Conservation (phyloP, 495 filamentous ascomycete species). For the Pseudomonodictys pantanalensis region DNA sequence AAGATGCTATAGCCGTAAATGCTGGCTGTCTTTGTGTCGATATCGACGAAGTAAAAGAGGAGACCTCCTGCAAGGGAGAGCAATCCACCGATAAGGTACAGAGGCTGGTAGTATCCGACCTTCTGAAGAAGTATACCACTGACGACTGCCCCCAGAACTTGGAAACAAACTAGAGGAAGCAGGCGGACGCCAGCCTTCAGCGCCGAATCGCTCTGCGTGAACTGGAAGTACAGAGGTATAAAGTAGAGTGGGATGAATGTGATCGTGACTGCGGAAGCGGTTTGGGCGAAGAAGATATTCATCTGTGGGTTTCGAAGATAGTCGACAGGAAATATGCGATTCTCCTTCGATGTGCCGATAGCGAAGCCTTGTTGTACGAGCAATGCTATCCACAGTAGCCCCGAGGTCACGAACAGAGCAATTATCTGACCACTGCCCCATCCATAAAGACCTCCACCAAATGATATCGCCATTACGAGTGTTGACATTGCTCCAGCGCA, state of each 20-base stretch:
- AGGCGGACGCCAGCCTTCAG: not conserved
- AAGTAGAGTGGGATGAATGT: slow-evolving; percentile 30
- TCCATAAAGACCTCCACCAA: slow-evolving; percentile 8
- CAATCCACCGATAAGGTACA: not conserved
- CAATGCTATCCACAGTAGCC: slow-evolving; percentile 10
- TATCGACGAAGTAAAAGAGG: not conserved
- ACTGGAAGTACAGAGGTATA: slow-evolving; percentile 31
- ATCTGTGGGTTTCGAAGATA: not conserved
- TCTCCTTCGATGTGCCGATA: slow-evolving; percentile 8
- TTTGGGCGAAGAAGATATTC: not conserved
- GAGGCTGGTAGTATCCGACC: not conserved
- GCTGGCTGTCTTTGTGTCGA: not conserved
- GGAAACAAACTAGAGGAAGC: not conserved
- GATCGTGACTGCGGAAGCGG: not conserved
- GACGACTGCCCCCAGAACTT: not conserved
- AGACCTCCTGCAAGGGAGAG: not conserved
- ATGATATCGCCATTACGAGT: slow-evolving; percentile 7
- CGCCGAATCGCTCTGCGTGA: slow-evolving; percentile 16
- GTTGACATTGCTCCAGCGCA: not conserved
- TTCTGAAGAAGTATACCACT: not conserved
- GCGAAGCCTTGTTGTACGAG: slow-evolving; percentile 13
- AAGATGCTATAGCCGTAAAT: not conserved
- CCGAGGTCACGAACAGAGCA: slow-evolving; percentile 9
- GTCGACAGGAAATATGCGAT: slow-evolving; percentile 8
- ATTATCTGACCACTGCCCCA: slow-evolving; percentile 16